Evolutionary conservation across 768 basidiomycete genomes (phyloP).

Genomic region (Lactifluus subvellereus): DNA sequence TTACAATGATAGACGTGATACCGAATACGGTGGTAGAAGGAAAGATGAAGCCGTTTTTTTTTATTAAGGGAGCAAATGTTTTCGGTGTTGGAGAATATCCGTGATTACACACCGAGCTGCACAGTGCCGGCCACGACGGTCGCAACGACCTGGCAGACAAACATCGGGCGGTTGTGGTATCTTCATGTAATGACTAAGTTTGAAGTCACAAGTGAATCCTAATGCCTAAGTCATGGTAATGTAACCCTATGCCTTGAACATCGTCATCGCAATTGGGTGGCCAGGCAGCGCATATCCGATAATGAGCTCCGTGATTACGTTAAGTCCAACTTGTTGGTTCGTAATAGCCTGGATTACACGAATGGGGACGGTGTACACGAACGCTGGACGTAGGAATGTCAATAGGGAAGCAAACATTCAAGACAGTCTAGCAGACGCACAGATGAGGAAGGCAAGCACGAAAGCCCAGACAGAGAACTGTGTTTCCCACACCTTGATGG

Average conservation of each 20-base stretch:
- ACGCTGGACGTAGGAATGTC: constrained; percentile 25
- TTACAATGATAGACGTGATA: constrained; percentile 71
- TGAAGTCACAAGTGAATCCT: constrained; percentile 53
- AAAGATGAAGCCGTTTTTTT: constrained; percentile 62
- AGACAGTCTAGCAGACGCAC: constrained; percentile 31
- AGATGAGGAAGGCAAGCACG: constrained; percentile 59
- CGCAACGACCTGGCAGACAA: constrained; percentile 61
- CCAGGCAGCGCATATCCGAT: constrained; percentile 80
- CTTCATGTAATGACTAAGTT: constrained; percentile 43
- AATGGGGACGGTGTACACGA: constrained; percentile 44
- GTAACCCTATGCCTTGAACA: constrained; percentile 82
- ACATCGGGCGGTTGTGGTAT: constrained; percentile 68
- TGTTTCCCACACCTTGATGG: constrained; percentile 67
- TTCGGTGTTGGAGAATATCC: constrained; percentile 67
- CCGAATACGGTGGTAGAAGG: constrained; percentile 68
- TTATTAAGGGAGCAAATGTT: constrained; percentile 52
- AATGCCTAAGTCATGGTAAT: constrained; percentile 66
- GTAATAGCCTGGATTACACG: constrained; percentile 40
- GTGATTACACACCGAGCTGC: constrained; percentile 68
- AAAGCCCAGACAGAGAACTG: constrained; percentile 70
- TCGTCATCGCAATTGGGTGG: constrained; percentile 75
- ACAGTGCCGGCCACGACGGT: constrained; percentile 66
- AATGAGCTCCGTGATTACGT: constrained; percentile 75
- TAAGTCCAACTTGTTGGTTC: constrained; percentile 50
- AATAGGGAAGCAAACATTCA: neutral